Conservation (phyloP, 164 flowering plant species). For the Magnolia kwangsiensis region DNA sequence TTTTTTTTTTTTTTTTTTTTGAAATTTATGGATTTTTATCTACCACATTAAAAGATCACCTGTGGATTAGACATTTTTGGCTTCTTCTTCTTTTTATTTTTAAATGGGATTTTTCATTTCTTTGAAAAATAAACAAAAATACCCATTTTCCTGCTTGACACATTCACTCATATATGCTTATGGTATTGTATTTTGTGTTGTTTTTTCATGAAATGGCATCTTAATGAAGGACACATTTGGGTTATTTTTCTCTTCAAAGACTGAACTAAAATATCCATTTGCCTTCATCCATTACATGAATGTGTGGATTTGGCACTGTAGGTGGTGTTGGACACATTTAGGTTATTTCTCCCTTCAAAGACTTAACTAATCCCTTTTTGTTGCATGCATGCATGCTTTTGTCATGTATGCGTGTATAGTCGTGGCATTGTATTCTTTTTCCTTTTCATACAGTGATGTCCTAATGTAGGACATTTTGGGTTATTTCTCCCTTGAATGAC, state of each 20-base stretch:
- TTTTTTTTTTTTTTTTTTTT: not conserved
- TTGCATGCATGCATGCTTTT: not conserved
- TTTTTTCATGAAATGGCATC: not conserved
- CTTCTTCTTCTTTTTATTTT: not conserved
- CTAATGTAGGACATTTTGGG: not conserved
- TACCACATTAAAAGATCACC: not conserved
- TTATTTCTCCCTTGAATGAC: no score
- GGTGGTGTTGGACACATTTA: not conserved
- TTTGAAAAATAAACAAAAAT: no score
- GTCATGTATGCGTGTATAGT: not conserved
- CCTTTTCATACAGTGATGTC: not conserved
- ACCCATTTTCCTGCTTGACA: not conserved
- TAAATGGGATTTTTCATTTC: not conserved
- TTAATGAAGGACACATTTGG: not conserved
- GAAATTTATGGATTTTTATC: not conserved
- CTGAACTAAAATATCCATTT: not conserved
- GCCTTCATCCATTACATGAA: not conserved
- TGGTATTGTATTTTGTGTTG: not conserved
- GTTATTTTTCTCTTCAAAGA: no score
- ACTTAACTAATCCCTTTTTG: not conserved
- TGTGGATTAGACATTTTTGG: not conserved
- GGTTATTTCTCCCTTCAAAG: not conserved
- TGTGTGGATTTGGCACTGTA: no score
- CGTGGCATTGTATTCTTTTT: not conserved
- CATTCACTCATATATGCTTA: not conserved